A percentile compares a stretch with the other conserved stretches of the same genome.
Evolutionary conservation across 371 early-diverging fungal genomes (phyloP).

Genomic region (Mucor lusitanicus): DNA sequence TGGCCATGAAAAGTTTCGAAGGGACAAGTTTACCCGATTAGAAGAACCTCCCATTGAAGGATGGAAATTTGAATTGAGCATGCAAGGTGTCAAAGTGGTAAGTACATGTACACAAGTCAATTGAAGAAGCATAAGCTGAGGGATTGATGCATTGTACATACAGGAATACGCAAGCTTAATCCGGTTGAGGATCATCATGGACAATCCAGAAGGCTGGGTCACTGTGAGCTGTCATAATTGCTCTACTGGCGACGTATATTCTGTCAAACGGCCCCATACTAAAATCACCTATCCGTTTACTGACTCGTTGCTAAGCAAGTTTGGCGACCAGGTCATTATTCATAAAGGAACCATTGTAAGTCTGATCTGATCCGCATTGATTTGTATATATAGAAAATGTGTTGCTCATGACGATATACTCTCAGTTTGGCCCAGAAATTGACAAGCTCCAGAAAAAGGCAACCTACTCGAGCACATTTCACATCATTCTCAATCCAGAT

Average conservation of each 20-base stretch:
- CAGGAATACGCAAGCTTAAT: constrained; percentile 12
- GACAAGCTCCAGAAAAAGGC: constrained; percentile 13
- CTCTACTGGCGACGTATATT: constrained; percentile 34
- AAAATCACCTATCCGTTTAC: constrained; percentile 12
- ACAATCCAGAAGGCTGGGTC: constrained; percentile 25
- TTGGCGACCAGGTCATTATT: constrained; percentile 25
- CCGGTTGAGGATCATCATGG: constrained; percentile 15
- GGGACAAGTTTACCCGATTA: constrained; percentile 12
- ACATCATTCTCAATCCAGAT: constrained; percentile 26
- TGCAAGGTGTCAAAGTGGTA: constrained; percentile 41
- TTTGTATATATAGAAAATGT: no score
- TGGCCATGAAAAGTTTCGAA: constrained; percentile 31
- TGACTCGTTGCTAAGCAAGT: constrained; percentile 3
- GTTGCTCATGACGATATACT: neutral
- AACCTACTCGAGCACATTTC: constrained; percentile 28
- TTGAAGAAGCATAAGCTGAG: no score
- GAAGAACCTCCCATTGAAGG: constrained; percentile 31
- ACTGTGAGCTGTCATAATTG: constrained; percentile 42
- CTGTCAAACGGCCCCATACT: constrained; percentile 13
- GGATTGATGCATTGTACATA: no score
- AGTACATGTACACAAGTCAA: no score
- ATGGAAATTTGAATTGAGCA: constrained; percentile 41
- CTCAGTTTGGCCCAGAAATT: constrained; percentile 29
- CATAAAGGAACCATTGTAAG: constrained; percentile 19
- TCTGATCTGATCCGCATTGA: neutral